Evolutionary conservation across 495 filamentous ascomycete species (phyloP).

Genomic region (Aspergillus campestris): DNA sequence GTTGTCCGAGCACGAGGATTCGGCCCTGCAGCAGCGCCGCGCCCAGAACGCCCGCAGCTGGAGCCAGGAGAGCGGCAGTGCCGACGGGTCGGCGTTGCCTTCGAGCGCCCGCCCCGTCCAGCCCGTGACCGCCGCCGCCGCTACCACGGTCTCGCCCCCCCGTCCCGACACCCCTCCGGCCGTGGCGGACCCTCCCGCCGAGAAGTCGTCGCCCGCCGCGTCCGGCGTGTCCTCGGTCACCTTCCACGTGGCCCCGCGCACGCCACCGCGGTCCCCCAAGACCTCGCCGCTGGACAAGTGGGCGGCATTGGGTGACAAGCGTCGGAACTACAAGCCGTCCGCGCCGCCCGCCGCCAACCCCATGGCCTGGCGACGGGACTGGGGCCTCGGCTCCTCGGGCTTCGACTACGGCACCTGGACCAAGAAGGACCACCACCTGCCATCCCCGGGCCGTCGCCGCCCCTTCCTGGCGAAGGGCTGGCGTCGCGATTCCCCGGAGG

Average conservation of each 20-base stretch:
- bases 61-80: conserved; percentile 63
- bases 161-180: conserved; percentile 44
- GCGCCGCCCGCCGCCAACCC: conserved; percentile 30
- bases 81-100: conserved; percentile 6
- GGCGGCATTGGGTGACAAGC: conserved; percentile 72
- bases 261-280: conserved; percentile 47
- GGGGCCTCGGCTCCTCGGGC: conserved; percentile 46
- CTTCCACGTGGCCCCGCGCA: conserved; percentile 49
- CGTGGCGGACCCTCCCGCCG: conserved; percentile 33
- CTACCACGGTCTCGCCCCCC: conserved; percentile 6
- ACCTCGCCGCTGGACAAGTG: conserved; percentile 69
- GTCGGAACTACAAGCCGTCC: conserved; percentile 54
- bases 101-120: too few relatives aligned
- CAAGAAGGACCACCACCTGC: conserved; percentile 41
- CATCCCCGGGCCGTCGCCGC: conserved; percentile 29
- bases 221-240: conserved; percentile 25
- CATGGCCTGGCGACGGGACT: conserved; percentile 41
- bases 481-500: conserved; percentile 47
- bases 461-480: conserved; percentile 49
- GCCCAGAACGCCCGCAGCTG: conserved; percentile 72
- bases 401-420: conserved; percentile 41
- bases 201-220: conserved; percentile 12
- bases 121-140: too few relatives aligned
- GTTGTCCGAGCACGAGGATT: conserved; percentile 52
- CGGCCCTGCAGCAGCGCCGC: conserved; percentile 50